Conservation (phyloP, 352 stramenopile genomes). For the Globisporangium canariense region DNA sequence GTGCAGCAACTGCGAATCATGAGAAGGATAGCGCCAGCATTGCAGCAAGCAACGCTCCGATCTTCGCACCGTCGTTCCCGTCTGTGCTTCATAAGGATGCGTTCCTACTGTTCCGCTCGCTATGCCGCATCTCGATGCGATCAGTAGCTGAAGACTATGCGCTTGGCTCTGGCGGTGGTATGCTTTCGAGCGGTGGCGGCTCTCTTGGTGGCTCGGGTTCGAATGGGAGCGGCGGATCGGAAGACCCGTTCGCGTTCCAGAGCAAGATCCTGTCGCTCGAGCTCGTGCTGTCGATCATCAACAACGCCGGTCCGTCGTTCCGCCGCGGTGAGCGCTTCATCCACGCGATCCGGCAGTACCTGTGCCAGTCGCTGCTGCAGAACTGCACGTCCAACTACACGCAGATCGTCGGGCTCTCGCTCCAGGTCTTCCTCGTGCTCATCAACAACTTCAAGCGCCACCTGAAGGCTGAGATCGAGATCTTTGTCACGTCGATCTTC, state of each 20-base stretch:
- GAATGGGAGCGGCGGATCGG: constrained; percentile 31
- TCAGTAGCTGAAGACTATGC: constrained; percentile 90
- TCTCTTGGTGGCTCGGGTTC: constrained; percentile 7
- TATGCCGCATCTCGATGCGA: constrained; percentile 93
- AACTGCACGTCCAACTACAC: constrained; percentile 98
- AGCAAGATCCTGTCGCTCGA: constrained; percentile 98
- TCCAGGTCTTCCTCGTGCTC: constrained; percentile 98
- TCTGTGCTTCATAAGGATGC: constrained; percentile 98
- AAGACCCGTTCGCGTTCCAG: constrained; percentile 93
- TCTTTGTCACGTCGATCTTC: constrained; percentile 99
- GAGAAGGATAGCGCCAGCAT: background rate
- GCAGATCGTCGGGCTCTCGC: constrained; percentile 93
- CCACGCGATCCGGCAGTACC: constrained; percentile 95
- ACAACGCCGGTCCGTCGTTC: constrained; percentile 95
- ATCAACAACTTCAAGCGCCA: constrained; percentile 93
- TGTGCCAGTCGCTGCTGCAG: constrained; percentile 97
- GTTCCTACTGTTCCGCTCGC: constrained; percentile 97
- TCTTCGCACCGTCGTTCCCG: constrained; percentile 81
- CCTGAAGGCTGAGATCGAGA: constrained; percentile 97
- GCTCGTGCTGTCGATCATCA: constrained; percentile 96
- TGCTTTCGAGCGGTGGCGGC: constrained; percentile 7
- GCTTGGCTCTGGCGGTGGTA: constrained; percentile 20
- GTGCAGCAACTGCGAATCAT: background rate
- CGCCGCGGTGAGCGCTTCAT: constrained; percentile 95
- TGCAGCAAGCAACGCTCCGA: constrained; percentile 21